Conservation (phyloP, 192 early-diverging fungal genomes). For the Allomyces macrogynus region DNA sequence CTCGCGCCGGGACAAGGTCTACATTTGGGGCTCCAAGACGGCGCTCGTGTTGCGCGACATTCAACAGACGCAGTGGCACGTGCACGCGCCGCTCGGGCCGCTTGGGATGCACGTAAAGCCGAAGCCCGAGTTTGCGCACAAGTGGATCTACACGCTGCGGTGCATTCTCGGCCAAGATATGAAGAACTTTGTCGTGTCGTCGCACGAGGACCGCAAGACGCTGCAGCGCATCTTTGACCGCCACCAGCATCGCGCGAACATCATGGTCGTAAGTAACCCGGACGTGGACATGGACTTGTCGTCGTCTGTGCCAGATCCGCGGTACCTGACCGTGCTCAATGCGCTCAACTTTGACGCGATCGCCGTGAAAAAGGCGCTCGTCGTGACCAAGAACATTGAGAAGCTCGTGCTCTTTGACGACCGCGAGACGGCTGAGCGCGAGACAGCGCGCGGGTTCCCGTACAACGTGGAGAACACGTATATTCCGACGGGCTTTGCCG, state of each 20-base stretch:
- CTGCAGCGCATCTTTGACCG: background rate
- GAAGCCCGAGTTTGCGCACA: background rate
- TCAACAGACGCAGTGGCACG: background rate
- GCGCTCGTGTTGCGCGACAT: background rate
- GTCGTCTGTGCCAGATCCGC: background rate
- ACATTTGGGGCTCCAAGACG: background rate
- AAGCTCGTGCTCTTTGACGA: constrained; percentile 13
- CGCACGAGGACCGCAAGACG: background rate
- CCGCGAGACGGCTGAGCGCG: constrained; percentile 9
- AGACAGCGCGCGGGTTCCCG: constrained; percentile 1
- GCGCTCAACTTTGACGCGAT: background rate
- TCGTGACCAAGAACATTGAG: constrained; percentile 20
- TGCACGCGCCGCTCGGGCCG: background rate
- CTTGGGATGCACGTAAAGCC: background rate
- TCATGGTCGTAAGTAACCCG: too few species aligned
- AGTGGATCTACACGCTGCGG: background rate
- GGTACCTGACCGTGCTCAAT: background rate
- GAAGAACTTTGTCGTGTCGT: background rate
- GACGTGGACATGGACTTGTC: too few species aligned
- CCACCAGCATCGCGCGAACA: background rate
- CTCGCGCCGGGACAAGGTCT: too few species aligned
- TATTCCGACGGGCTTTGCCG: background rate
- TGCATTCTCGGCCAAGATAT: background rate
- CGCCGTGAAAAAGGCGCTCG: constrained; percentile 4
- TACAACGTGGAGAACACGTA: background rate